Evolutionary conservation across 768 basidiomycete genomes (phyloP).

Genomic region (Baorangia bicolor): DNA sequence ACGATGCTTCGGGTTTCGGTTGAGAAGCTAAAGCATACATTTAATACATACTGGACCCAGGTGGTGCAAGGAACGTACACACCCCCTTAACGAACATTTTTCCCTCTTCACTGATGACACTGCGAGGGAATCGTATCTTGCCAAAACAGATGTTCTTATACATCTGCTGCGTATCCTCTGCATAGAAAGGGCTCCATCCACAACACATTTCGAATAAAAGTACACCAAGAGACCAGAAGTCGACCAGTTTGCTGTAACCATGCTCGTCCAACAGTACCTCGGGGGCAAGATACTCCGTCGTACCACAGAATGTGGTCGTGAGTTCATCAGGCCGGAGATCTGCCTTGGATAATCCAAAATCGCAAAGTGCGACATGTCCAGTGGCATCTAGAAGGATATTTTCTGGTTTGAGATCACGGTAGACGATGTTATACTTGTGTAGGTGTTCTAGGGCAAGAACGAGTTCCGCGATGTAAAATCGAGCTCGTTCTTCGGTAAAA

Average conservation of each 20-base stretch:
- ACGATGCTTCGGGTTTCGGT: constrained; percentile 97
- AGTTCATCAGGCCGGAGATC: constrained; percentile 91
- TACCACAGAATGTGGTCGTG: constrained; percentile 99
- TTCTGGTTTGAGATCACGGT: constrained; percentile 96
- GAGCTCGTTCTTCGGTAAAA: constrained; percentile 89
- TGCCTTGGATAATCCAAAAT: constrained; percentile 97
- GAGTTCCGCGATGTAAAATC: constrained; percentile 96
- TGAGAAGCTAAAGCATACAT: constrained; percentile 68
- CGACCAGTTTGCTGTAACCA: constrained; percentile 97
- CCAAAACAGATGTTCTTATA: constrained; percentile 99
- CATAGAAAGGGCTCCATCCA: constrained; percentile 99
- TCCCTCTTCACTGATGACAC: constrained; percentile 95
- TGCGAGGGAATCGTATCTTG: constrained; percentile 96
- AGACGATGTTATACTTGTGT: constrained; percentile 96
- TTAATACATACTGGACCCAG: constrained; percentile 16
- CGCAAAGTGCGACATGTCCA: constrained; percentile 96
- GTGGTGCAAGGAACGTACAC: constrained; percentile 37
- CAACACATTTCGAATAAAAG: constrained; percentile 99
- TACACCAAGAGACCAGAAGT: constrained; percentile 97
- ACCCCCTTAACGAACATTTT: constrained; percentile 99
- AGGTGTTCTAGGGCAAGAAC: constrained; percentile 94
- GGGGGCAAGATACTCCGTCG: constrained; percentile 97
- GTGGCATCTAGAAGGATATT: constrained; percentile 98
- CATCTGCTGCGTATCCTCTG: constrained; percentile 99
- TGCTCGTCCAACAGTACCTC: constrained; percentile 99